Percentiles rank a stretch among this genome's conserved stretches.
These are phyloP conservation scores for Neurospora sp. DNA, from an alignment of 495 filamentous ascomycete genomes.

Conservation along the genomic window DNA sequence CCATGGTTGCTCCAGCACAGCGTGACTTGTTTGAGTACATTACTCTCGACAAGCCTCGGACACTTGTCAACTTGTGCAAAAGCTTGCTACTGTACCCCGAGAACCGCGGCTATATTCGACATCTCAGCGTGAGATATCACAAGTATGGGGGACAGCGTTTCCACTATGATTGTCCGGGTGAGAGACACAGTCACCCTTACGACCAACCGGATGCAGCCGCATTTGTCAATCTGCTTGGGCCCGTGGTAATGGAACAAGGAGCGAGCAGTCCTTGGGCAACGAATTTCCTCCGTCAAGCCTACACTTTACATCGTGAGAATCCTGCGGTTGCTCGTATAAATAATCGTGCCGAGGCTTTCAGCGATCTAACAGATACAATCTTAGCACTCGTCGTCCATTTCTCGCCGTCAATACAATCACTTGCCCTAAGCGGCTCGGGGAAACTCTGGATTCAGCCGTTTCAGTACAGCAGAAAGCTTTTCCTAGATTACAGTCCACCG, in stretches of 20 bases:
- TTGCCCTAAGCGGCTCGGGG: neutral
- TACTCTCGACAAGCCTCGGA: neutral
- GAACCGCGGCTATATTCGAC: neutral
- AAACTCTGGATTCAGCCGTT: neutral
- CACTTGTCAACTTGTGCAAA: neutral
- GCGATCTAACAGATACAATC: neutral
- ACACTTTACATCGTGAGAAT: neutral
- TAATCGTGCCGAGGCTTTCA: neutral
- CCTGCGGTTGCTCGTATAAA: fast-evolving
- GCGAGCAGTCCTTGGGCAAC: neutral
- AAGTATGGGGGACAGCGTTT: neutral
- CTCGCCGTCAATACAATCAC: neutral
- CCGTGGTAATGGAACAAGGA: neutral
- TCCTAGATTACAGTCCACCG: neutral
- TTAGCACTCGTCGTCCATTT: neutral
- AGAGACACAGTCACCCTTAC: neutral
- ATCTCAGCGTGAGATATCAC: neutral
- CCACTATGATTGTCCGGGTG: neutral
- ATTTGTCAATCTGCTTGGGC: neutral
- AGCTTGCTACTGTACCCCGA: neutral
- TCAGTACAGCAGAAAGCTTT: neutral
- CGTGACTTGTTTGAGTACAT: neutral
- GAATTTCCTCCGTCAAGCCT: neutral
- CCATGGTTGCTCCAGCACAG: neutral
- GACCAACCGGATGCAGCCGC: neutral